A percentile compares a stretch with the other conserved stretches of the same genome.
Conservation (phyloP, 345 rosid genomes). For the Camelina neglecta region DNA sequence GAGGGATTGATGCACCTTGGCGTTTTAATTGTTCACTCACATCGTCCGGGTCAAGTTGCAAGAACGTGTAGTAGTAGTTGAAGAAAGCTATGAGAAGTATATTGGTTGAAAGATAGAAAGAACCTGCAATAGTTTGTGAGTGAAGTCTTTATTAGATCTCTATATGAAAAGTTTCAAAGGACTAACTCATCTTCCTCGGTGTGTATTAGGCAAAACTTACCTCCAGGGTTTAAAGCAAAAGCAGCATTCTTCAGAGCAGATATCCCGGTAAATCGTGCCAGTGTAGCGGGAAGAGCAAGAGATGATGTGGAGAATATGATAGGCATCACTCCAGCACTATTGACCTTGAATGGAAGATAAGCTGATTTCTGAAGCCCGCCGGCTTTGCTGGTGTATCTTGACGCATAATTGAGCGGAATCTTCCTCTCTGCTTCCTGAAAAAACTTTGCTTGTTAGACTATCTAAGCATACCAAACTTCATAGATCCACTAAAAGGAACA, state of each 20-base stretch:
- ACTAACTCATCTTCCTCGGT: neutral
- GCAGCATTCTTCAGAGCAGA: conserved; percentile 86
- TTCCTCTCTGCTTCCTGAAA: conserved; percentile 99
- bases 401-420: conserved; percentile 95
- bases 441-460: conserved; percentile 41
- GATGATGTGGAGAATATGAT: conserved; percentile 97
- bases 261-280: conserved; percentile 89
- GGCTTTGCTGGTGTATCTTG: conserved; percentile 79
- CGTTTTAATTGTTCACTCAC: conserved; percentile 98
- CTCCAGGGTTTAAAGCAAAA: conserved; percentile 86
- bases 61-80: conserved; percentile 97
- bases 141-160: conserved; percentile 4
- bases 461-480: conserved; percentile 34
- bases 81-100: conserved; percentile 94
- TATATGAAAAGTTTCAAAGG: neutral
- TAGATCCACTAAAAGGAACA: conserved; percentile 17
- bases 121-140: conserved; percentile 59
- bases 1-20: conserved; percentile 96
- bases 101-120: conserved; percentile 89
- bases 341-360: conserved; percentile 95
- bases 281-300: conserved; percentile 91
- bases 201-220: conserved; percentile 46
- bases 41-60: conserved; percentile 97
- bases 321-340: conserved; percentile 98
- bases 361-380: conserved; percentile 93